A percentile compares a stretch with the other conserved stretches of the same genome.
Evolutionary conservation across 2,329 filamentous ascomycete genomes (phyloP).

Genomic region (Alternaria novae-zelandiae): DNA sequence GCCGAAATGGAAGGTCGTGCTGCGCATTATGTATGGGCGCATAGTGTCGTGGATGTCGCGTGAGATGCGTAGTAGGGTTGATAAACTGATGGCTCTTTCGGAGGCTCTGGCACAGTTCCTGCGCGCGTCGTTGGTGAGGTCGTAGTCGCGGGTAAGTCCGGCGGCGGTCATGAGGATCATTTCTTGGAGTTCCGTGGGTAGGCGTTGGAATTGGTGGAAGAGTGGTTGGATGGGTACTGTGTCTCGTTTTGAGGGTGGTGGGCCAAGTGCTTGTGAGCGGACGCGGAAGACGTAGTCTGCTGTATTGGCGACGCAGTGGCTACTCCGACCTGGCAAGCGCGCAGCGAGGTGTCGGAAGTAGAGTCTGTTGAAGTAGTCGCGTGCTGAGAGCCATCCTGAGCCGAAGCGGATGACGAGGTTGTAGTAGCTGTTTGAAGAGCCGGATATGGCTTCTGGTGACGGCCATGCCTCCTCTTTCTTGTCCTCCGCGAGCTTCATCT

Average conservation of each 20-base stretch:
- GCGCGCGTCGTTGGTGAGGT: constrained; percentile 15
- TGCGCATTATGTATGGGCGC: constrained; percentile 30
- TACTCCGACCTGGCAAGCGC: background rate
- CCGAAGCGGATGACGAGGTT: constrained; percentile 36
- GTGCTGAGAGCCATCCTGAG: constrained; percentile 38
- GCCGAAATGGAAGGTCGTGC: constrained; percentile 31
- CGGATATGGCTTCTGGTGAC: background rate
- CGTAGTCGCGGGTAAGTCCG: constrained; percentile 17
- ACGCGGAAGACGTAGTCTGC: constrained; percentile 2
- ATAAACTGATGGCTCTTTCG: constrained; percentile 20
- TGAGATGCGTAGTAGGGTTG: constrained; percentile 27
- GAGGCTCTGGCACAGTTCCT: background rate
- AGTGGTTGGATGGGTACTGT: constrained; percentile 34
- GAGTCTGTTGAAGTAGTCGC: constrained; percentile 37
- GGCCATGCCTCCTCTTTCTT: background rate
- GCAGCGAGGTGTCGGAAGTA: constrained; percentile 25
- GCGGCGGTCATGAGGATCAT: constrained; percentile 32
- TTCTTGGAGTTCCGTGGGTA: constrained; percentile 41
- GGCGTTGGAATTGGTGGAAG: constrained; percentile 33
- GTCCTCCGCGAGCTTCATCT: background rate
- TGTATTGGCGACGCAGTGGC: background rate
- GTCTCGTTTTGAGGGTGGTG: constrained; percentile 15
- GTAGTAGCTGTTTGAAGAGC: constrained; percentile 20
- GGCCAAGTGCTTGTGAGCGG: constrained; percentile 8
- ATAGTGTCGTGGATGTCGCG: constrained; percentile 25